Conservation (phyloP, 352 stramenopile species). For the Globisporangium camurandrum region DNA sequence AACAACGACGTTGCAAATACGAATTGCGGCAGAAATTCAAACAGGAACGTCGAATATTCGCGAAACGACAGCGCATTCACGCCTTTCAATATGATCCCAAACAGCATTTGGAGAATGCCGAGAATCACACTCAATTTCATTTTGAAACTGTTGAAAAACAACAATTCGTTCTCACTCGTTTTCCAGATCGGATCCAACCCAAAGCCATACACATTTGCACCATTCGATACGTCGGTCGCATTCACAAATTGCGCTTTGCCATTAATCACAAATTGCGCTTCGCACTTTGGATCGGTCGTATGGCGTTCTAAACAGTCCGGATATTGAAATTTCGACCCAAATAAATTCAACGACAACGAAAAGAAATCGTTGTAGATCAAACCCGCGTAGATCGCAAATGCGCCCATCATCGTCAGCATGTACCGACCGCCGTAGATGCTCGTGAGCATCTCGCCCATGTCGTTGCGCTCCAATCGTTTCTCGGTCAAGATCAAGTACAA, state of each 20-base stretch:
- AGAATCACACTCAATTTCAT: slow-evolving; percentile 99
- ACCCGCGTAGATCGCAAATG: slow-evolving; percentile 97
- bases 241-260: slow-evolving; percentile 68
- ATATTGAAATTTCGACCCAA: slow-evolving; percentile 93
- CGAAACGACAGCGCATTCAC: slow-evolving; percentile 96
- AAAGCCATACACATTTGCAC: slow-evolving; percentile 94
- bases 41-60: slow-evolving; percentile 93
- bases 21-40: slow-evolving; percentile 97
- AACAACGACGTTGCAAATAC: slow-evolving; percentile 96
- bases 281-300: slow-evolving; percentile 44
- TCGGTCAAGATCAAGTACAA: slow-evolving; percentile 94
- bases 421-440: slow-evolving; percentile 93
- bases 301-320: slow-evolving; percentile 63
- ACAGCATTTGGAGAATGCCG: slow-evolving; percentile 98
- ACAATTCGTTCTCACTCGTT: slow-evolving; percentile 94
- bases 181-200: slow-evolving; percentile 98
- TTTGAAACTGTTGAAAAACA: slow-evolving; percentile 99
- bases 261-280: slow-evolving; percentile 70
- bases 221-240: slow-evolving; percentile 63
- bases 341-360: slow-evolving; percentile 95
- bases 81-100: slow-evolving; percentile 94
- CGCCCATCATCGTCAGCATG: slow-evolving; percentile 98
- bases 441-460: slow-evolving; percentile 88
- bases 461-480: slow-evolving; percentile 72
- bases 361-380: slow-evolving; percentile 99